Evolutionary conservation across 371 early-diverging fungal genomes (phyloP), one percentile per base, ranked within the genome.

Genomic region (Apophysomyces elegans): DNA sequence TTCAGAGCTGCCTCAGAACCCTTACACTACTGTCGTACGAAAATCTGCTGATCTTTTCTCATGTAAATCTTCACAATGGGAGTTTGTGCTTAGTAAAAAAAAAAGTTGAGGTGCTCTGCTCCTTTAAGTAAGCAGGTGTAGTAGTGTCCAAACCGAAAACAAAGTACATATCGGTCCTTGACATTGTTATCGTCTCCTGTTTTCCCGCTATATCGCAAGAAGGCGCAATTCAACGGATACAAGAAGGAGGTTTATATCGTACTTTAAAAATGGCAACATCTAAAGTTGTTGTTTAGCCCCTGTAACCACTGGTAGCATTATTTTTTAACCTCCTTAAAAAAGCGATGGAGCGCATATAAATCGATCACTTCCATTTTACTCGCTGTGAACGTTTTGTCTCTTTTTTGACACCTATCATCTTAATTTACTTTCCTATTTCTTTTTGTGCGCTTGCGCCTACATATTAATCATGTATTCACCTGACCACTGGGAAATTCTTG

Each of bases 401-500:
- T 26, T 26, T 26, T 41, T 41, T 41, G 41, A 13, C 41, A 41
- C 41, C 11, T 41, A 41, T 41, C 32, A 26, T 26, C 32, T 45
- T 12, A 43, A 47, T n/a, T 21, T 50, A 21, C 9, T 11, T 21
- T 8, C 21, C 11, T 4, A 16, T 21, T 11, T 21, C 16, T 50
- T 9, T 50, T 21, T 50, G 54, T 21, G 54, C 54, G 21, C 2
- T n/a, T 21, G 16, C 54, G 21, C 35, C 21, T 50, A 26, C 21
- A 21, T 21, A 21, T 26, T 26, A 21, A 59, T 21, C 37, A 82
- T 82, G 83, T 82, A 79, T 64, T 70, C 78, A 37, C 83, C 83
- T 37, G 83, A 82, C 66, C 61, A 76, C 57, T 79, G 68, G 63
- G 83, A 82, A 70, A 79, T 82, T 50, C 57, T 82, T 7, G 61